Base-by-base conservation (phyloP, 495 filamentous ascomycete species). In the Pyrenula massariospora region DNA sequence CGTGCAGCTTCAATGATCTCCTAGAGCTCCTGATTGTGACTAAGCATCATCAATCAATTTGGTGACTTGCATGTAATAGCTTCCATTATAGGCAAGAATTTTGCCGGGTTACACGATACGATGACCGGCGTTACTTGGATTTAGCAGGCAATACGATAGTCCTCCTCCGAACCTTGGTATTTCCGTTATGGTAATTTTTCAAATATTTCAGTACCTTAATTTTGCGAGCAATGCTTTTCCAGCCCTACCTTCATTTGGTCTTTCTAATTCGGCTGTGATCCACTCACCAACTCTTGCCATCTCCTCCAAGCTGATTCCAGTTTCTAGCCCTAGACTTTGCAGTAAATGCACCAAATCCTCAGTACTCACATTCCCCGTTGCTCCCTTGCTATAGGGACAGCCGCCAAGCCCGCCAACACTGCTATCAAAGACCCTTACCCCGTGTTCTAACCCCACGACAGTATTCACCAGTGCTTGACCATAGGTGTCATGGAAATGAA, bases 401-500 rank as follows among this genome's bases (percentile, higher is more conserved):
- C 94, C 94, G 24, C 93, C 93, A 10, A 99, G 74, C 0, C 94
- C 94, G 1, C 84, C 91, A 11, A 97, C 91, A 54, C 86, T 88
- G 57, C 82, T 83, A 66, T 99, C 93, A 70, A 97, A 97, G 1
- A 84, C 86, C 48, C 93, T 70, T 55, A 99, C 85, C 0, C 93
- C 93, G 56, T 89, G 84, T 69, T 96, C 91, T 10, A 97, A 72
- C 21, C 86, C 85, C 2, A 96, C 86, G 2, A 90, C 79, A 0
- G 86, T 87, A 65, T 98, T 96, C 24, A 95, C 87, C 55, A 97
- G 73, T 8, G 94, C 94, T 72, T 93, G 87, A 10, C 91, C 94
- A 68, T 94, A 99, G 2, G 94, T 99, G 63, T 98, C 91, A 60
- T 97, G 93, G 65, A 96, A 96, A 64, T 98, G 93, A 68, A 95